These are phyloP conservation scores for Halenospora varia DNA, from an alignment of 495 filamentous ascomycete genomes.

Conservation along the genomic window DNA sequence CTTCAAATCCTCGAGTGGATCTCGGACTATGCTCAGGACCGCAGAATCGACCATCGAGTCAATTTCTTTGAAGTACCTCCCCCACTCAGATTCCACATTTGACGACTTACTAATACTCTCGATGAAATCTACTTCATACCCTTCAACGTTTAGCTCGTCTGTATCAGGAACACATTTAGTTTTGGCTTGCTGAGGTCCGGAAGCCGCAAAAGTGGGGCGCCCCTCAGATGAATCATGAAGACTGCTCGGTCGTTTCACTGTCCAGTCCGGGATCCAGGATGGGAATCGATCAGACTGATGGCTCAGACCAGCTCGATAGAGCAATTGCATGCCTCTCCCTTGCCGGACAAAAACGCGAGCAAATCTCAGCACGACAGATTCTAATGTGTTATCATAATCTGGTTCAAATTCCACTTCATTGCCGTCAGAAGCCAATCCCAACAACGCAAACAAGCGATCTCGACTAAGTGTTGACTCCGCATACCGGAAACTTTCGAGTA, in stretches of 20 bases:
- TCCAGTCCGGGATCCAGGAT: not conserved
- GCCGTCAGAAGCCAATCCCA: not conserved
- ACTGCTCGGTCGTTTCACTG: not conserved
- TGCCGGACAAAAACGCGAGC: not conserved
- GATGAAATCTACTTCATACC: too few species aligned
- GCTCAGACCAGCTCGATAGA: not conserved
- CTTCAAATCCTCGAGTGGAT: not conserved
- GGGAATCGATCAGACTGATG: not conserved
- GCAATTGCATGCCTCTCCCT: not conserved
- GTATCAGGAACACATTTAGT: too few species aligned
- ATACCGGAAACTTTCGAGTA: not conserved
- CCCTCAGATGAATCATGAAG: not conserved
- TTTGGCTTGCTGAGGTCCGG: too few species aligned
- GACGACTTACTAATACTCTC: too few species aligned
- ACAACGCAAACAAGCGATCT: not conserved
- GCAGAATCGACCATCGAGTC: too few species aligned
- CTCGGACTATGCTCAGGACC: too few species aligned
- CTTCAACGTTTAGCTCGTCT: too few species aligned
- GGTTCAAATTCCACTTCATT: not conserved
- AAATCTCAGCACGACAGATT: not conserved
- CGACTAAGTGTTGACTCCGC: not conserved
- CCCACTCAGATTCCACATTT: too few species aligned
- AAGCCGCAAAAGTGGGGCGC: too few species aligned
- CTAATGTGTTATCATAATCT: not conserved
- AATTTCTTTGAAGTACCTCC: too few species aligned